Evolutionary conservation across 768 basidiomycete genomes (phyloP), one percentile per base, ranked within the genome.

Genomic region (Suillus clintonianus): DNA sequence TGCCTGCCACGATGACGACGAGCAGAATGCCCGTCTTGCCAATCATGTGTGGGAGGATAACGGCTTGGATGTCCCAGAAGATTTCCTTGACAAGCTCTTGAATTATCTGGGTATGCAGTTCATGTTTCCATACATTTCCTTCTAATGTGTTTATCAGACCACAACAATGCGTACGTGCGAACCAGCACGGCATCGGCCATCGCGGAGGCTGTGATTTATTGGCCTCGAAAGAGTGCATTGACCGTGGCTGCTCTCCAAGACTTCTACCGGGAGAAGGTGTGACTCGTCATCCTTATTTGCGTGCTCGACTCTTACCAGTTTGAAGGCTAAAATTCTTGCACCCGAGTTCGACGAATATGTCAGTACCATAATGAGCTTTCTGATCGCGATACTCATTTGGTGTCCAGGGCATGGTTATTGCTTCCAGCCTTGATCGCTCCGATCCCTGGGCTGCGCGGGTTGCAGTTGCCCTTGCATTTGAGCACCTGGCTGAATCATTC

Each of bases 341-440:
- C 95, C 96, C 0, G 94, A 97, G 74, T 98, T 92, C 70, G 97
- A 99, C 73, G 80, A 90, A 84, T 99, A 91, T 76, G 94, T 95
- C 60, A 53, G 90, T 78, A 1, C 9, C 51, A 27, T n/a, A 48
- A 8, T n/a, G 22, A 57, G 27, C 4, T 62, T 5, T 42, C 10
- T 53, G 4, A 45, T 60, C 4, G n/a, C 50, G 2, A 30, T 43
- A n/a, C 47, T 71, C 7, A 65, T 27, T 37, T 30, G 41, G 43
- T 55, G 56, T 43, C 27, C 65, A 95, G 94, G 97, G 97, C 17
- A 97, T 99, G 92, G 84, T 99, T 58, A 89, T 97, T 57, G 87
- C 92, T 22, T 85, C 89, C 68, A 95, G 89, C 45, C 78, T 98
- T n/a, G 90, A 94, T 69, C 86, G 91, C 30, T 78, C 85, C 10